Conservation (phyloP, 495 filamentous ascomycete species). For the Jackrogersella minutella region DNA sequence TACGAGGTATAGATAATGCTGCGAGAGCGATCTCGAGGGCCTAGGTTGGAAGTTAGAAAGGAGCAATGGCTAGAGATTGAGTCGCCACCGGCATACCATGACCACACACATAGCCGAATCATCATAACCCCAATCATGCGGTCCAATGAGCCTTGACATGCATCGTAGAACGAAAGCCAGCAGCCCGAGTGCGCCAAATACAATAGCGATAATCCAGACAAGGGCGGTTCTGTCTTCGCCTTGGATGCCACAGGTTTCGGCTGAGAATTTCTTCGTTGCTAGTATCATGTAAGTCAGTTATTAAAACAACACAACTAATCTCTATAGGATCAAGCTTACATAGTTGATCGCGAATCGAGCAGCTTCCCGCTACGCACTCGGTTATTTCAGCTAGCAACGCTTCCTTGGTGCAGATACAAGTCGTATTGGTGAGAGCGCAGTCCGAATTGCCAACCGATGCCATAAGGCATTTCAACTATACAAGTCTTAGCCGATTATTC, state of each 20-base stretch:
- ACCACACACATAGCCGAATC: slow-evolving; percentile 36
- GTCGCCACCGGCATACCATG: slow-evolving; percentile 20
- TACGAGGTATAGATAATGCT: slow-evolving; percentile 23
- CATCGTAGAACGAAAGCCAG: slow-evolving; percentile 36
- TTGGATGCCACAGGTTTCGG: slow-evolving; percentile 25
- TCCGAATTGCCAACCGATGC: slow-evolving; percentile 32
- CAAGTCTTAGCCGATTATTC: slow-evolving; percentile 14
- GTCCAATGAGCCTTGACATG: slow-evolving; percentile 22
- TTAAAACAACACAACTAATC: background rate
- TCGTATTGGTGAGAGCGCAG: slow-evolving; percentile 43
- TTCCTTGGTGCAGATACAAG: slow-evolving; percentile 46
- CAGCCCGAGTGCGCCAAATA: slow-evolving; percentile 28
- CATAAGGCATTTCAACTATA: slow-evolving; percentile 30
- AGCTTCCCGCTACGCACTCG: slow-evolving; percentile 40
- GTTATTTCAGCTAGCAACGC: slow-evolving; percentile 39
- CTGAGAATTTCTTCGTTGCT: slow-evolving; percentile 40
- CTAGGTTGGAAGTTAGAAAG: slow-evolving; percentile 14
- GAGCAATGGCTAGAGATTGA: background rate
- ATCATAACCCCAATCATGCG: slow-evolving; percentile 34
- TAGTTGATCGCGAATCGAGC: slow-evolving; percentile 45
- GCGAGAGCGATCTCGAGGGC: slow-evolving; percentile 20
- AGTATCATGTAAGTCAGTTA: slow-evolving; percentile 5
- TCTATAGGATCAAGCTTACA: slow-evolving; percentile 23
- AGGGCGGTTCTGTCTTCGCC: slow-evolving; percentile 27
- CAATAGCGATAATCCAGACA: slow-evolving; percentile 21